Evolutionary conservation across 495 filamentous ascomycete species (phyloP).

Genomic region (Penicillium atrosanguineum): DNA sequence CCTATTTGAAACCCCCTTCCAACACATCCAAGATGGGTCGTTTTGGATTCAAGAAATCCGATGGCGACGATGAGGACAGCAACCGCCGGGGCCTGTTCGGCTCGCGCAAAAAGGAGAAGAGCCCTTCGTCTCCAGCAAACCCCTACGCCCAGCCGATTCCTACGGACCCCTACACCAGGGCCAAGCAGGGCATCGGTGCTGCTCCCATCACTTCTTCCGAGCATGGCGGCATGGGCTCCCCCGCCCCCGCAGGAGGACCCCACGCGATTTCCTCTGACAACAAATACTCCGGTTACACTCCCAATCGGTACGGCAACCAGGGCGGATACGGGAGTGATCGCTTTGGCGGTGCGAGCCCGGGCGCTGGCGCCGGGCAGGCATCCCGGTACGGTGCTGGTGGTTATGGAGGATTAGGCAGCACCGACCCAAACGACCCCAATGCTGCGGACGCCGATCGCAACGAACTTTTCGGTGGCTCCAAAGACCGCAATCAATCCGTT

Average conservation of each 20-base stretch:
- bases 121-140: slow-evolving; percentile 51
- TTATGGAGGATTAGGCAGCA: slow-evolving; percentile 67
- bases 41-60: slow-evolving; percentile 59
- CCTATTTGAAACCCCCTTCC: background rate
- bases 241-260: slow-evolving; percentile 21
- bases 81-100: slow-evolving; percentile 61
- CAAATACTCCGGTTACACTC: slow-evolving; percentile 52
- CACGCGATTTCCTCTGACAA: slow-evolving; percentile 47
- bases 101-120: slow-evolving; percentile 57
- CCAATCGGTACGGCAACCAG: slow-evolving; percentile 60
- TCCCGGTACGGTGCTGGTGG: slow-evolving; percentile 60
- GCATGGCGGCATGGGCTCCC: slow-evolving; percentile 26
- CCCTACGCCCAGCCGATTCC: slow-evolving; percentile 67
- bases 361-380: slow-evolving; percentile 23
- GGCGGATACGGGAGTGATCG: slow-evolving; percentile 64
- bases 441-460: slow-evolving; percentile 54
- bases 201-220: slow-evolving; percentile 39
- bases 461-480: slow-evolving; percentile 64
- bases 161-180: slow-evolving; percentile 62
- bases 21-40: slow-evolving; percentile 52
- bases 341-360: slow-evolving; percentile 45
- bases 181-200: slow-evolving; percentile 48
- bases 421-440: slow-evolving; percentile 52
- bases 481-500: slow-evolving; percentile 50
- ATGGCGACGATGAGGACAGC: slow-evolving; percentile 55